Conservation (phyloP, 805 yeast genomes). For the Starmerella bombicola region DNA sequence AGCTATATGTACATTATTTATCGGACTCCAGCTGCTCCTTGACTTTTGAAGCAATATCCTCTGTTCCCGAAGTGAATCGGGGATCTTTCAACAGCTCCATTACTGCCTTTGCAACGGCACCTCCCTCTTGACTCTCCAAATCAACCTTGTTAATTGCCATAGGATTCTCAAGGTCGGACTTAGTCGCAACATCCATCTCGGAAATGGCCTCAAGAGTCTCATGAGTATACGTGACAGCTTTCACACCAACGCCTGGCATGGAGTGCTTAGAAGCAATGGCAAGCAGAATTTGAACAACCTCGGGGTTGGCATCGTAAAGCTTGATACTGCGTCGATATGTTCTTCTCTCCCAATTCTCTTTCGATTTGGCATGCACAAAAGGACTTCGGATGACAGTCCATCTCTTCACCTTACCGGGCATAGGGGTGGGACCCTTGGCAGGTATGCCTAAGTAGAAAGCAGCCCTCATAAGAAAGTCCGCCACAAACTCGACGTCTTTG, state of each 20-base stretch:
- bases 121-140: conserved; percentile 24
- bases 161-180: conserved; percentile 20
- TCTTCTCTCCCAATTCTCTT: conserved; percentile 83
- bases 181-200: conserved; percentile 20
- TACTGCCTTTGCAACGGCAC: conserved; percentile 53
- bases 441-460: conserved; percentile 88
- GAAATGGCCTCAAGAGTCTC: conserved; percentile 38
- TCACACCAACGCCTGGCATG: conserved; percentile 70
- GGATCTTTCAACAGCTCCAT: conserved; percentile 57
- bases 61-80: conserved; percentile 22
- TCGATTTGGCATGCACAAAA: conserved; percentile 84
- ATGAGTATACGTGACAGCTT: conserved; percentile 49
- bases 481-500: conserved; percentile 56
- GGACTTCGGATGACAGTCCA: conserved; percentile 93
- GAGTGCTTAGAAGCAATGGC: conserved; percentile 67
- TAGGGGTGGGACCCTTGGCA: conserved; percentile 55
- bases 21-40: conserved; percentile 10
- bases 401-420: conserved; percentile 61
- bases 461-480: conserved; percentile 79
- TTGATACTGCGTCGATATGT: conserved; percentile 64
- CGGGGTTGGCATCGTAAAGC: conserved; percentile 77
- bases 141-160: conserved; percentile 24
- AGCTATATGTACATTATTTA: conserved; percentile 1
- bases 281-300: conserved; percentile 69
- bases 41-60: conserved; percentile 5